phyloP scores from a whole-genome alignment of 345 rosid genomes.

The Dipteronia dyeriana region DNA sequence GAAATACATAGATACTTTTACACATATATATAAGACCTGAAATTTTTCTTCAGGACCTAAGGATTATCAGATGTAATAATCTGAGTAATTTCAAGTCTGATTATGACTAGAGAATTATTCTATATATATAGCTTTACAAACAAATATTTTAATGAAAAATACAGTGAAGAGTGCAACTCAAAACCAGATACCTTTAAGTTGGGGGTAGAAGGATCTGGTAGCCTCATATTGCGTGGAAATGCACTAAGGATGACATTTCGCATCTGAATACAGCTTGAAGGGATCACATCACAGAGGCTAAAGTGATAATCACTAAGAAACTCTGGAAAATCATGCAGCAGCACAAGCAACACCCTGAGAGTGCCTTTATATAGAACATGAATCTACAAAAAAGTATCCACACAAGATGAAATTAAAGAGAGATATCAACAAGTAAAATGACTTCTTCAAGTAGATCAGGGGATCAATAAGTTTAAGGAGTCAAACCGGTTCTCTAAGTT shows the following conservation, averaged over 20 bases:
- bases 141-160: neutral
- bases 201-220: constrained; percentile 47
- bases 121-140: neutral
- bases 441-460: neutral
- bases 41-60: too few species aligned
- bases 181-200: constrained; percentile 35
- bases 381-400: constrained; percentile 24
- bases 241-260: constrained; percentile 45
- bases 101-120: too few species aligned
- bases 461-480: constrained; percentile 1
- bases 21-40: neutral
- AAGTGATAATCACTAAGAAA: constrained; percentile 43
- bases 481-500: constrained; percentile 36
- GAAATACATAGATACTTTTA: neutral
- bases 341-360: constrained; percentile 41
- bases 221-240: constrained; percentile 42
- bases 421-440: neutral
- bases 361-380: constrained; percentile 39
- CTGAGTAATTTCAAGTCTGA: too few species aligned
- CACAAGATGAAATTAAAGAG: neutral
- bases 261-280: constrained; percentile 48
- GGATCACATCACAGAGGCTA: constrained; percentile 45
- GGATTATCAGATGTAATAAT: too few species aligned
- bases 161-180: neutral
- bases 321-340: constrained; percentile 48